Evolutionary conservation across 2,329 filamentous ascomycete species (phyloP).

Genomic region (Colletotrichum sp.): DNA sequence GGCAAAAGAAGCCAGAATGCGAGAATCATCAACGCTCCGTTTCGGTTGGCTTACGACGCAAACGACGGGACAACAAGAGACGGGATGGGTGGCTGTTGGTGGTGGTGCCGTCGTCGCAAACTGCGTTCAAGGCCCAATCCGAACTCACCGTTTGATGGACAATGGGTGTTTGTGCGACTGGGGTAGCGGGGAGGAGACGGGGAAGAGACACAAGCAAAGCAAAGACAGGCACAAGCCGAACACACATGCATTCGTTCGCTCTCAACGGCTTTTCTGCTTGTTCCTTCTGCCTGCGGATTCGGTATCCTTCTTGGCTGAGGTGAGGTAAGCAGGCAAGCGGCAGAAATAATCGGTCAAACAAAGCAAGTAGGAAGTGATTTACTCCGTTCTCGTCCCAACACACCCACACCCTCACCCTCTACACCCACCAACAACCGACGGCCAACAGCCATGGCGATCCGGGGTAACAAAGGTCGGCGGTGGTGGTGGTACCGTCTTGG

Average conservation of each 20-base stretch:
- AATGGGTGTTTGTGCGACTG: neutral
- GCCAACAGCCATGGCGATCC: slow-evolving; percentile 6
- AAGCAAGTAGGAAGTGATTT: neutral
- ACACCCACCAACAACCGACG: neutral
- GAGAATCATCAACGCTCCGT: neutral
- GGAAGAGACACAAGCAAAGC: neutral
- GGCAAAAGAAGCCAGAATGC: neutral
- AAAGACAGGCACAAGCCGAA: neutral
- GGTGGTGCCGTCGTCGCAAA: neutral
- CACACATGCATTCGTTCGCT: neutral
- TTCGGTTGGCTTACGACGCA: slow-evolving; percentile 15
- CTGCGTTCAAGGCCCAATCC: slow-evolving; percentile 12
- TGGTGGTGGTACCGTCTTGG: neutral
- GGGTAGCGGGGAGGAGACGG: neutral
- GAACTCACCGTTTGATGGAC: neutral
- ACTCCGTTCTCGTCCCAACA: slow-evolving; percentile 8
- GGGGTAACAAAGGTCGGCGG: slow-evolving; percentile 5
- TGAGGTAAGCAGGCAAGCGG: neutral
- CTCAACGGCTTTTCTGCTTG: neutral
- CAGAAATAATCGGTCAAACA: neutral
- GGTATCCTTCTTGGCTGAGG: neutral
- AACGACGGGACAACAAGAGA: neutral
- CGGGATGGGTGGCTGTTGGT: neutral
- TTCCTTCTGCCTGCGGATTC: neutral
- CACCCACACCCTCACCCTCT: neutral